Evolutionary conservation across 108 stramenopile genomes (phyloP).

Genomic region (Cyclotella baltica): DNA sequence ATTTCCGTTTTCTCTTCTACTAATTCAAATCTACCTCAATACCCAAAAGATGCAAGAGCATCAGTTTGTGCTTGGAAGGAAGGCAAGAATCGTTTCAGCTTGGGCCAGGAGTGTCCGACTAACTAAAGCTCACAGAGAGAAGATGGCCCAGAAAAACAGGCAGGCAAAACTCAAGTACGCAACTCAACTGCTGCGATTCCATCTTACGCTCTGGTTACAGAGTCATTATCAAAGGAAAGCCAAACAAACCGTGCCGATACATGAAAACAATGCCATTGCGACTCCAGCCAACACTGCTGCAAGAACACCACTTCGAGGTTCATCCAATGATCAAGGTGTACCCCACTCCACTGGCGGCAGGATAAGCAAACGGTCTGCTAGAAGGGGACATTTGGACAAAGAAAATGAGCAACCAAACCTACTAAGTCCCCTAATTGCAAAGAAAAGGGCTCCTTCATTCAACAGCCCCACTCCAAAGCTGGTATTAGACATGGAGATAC

Average conservation of each 20-base stretch:
- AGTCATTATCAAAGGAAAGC: not conserved
- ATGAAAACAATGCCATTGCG: not conserved
- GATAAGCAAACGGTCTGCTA: not conserved
- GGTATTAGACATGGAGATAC: conserved; percentile 12
- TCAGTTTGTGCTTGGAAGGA: not conserved
- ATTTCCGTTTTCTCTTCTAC: not conserved
- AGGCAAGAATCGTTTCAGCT: conserved; percentile 3
- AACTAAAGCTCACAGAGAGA: not conserved
- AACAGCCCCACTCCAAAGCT: conserved; percentile 25
- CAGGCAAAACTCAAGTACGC: not conserved
- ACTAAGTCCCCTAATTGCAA: conserved; percentile 2
- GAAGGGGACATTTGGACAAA: not conserved
- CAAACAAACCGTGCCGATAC: not conserved
- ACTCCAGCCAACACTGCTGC: not conserved
- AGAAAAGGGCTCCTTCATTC: not conserved
- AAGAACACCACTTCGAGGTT: not conserved
- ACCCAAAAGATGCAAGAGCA: not conserved
- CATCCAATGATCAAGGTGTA: not conserved
- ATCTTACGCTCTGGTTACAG: not conserved
- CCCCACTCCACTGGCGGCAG: too few relatives aligned
- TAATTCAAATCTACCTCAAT: not conserved
- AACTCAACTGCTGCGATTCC: not conserved
- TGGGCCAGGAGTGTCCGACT: not conserved
- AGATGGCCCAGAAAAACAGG: not conserved
- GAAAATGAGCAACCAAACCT: conserved; percentile 19